These are phyloP conservation scores for Pythium phragmiticola DNA, from an alignment of 352 stramenopile genomes.

Conservation along the genomic window DNA sequence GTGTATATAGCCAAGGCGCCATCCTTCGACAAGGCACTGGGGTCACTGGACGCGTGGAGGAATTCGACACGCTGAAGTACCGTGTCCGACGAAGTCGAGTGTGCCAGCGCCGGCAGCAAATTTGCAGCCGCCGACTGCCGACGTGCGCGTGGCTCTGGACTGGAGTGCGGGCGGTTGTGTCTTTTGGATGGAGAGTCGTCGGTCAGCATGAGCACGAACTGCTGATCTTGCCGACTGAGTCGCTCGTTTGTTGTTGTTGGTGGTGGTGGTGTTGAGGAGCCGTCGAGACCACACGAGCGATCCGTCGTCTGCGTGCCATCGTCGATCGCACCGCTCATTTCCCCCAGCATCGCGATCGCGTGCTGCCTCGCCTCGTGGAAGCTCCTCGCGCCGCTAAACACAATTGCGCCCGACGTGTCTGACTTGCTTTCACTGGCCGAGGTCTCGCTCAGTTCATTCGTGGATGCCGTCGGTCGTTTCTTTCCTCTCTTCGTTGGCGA, in stretches of 20 bases:
- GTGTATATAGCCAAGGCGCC: background rate
- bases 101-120: constrained; percentile 12
- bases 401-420: constrained; percentile 6
- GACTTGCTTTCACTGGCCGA: too few species aligned
- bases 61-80: constrained; percentile 1
- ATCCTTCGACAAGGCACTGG: too few species aligned
- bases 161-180: constrained; percentile 21
- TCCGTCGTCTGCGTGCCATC: constrained; percentile 19
- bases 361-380: constrained; percentile 43
- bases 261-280: too few species aligned
- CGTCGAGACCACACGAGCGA: constrained; percentile 10
- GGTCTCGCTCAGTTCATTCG: too few species aligned
- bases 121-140: constrained; percentile 4
- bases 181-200: background rate
- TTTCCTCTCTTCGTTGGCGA: constrained; percentile 15
- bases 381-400: constrained; percentile 38
- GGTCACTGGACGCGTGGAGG: background rate
- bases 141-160: constrained; percentile 20
- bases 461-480: background rate
- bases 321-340: constrained; percentile 3
- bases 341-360: constrained; percentile 21
- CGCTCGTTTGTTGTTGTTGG: background rate
- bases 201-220: constrained; percentile 13
- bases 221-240: background rate
- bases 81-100: constrained; percentile 12